Base-by-base conservation (phyloP, 2,329 filamentous ascomycete species). In the Triangularia setosa region DNA sequence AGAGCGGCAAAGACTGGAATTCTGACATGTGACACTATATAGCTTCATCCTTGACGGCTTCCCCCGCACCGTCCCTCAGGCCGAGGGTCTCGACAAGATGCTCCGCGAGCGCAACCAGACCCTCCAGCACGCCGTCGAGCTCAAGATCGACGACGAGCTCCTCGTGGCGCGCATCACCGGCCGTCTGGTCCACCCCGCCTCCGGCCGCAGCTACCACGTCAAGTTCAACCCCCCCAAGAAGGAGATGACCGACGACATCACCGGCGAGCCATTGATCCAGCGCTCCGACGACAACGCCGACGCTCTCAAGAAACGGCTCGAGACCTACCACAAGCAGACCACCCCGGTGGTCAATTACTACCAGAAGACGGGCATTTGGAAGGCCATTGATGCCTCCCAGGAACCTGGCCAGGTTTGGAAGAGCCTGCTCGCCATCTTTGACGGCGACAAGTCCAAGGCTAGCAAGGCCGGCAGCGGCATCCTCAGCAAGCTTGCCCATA, bases 1-100 rank as follows among this genome's bases (percentile, higher is more conserved):
- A 48, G 33, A 33, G 8, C 7, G 25, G 30, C 53, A 23, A 12
- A 33, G 7, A 14, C 30, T 18, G 16, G 3, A 55, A 53, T 27
- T 24, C 60, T 62, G 60, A 65, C 53, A 70, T 63, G 23, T 60
- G 40, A 54, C 35, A 60, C 63, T 58, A 53, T 53, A 73, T 14
- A 97, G 94, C 72, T 99, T 99, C 84, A 99, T 99, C 76, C 91
- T 99, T 73, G 95, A 99, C 78, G 95, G 95, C 71, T 99, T 99
- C 86, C 95, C 95, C 64, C 92, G 95, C 75, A 99, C 95, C 64
- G 94, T 99, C 60, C 88, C 92, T 65, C 95, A 99, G 80, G 95
- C 95, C 67, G 89, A 97, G 83, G 89, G 93, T 75, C 90, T 99
- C 75, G 95, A 99, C 79, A 84, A 86, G 72, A 99, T 99, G 95